Conservation (phyloP, 192 early-diverging fungal species). For the Backusella macrospora region DNA sequence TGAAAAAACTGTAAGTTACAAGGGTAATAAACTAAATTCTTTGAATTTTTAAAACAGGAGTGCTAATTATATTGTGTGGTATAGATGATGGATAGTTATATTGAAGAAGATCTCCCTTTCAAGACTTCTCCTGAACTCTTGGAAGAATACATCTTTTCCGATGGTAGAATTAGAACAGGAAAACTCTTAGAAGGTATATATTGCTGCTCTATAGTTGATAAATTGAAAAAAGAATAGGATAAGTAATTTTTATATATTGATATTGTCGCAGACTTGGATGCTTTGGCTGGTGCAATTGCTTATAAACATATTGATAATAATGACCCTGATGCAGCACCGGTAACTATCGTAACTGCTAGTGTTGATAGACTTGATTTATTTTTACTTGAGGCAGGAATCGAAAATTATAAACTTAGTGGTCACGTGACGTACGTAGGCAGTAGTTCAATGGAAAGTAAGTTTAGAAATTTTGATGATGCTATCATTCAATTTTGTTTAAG, state of each 20-base stretch:
- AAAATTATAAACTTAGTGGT: conserved; percentile 81
- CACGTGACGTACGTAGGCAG: conserved; percentile 87
- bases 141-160: conserved; percentile 82
- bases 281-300: conserved; percentile 79
- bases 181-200: conserved; percentile 75
- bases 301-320: conserved; percentile 73
- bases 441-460: conserved; percentile 87
- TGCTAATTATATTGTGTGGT: not conserved
- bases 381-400: conserved; percentile 52
- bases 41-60: not conserved
- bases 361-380: conserved; percentile 89
- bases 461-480: not conserved
- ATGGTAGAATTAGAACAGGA: conserved; percentile 76
- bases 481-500: not conserved
- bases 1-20: conserved; percentile 31
- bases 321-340: conserved; percentile 42
- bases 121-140: conserved; percentile 68
- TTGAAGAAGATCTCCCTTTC: conserved; percentile 79
- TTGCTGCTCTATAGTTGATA: too few relatives aligned
- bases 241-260: not conserved
- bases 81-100: conserved; percentile 73
- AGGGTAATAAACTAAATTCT: not conserved
- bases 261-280: conserved; percentile 61
- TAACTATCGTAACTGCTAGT: conserved; percentile 86
- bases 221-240: not conserved